Evolutionary conservation across 2,329 filamentous ascomycete species (phyloP), one percentile per base, ranked within the genome.

Genomic region (Colletotrichum camelliae): DNA sequence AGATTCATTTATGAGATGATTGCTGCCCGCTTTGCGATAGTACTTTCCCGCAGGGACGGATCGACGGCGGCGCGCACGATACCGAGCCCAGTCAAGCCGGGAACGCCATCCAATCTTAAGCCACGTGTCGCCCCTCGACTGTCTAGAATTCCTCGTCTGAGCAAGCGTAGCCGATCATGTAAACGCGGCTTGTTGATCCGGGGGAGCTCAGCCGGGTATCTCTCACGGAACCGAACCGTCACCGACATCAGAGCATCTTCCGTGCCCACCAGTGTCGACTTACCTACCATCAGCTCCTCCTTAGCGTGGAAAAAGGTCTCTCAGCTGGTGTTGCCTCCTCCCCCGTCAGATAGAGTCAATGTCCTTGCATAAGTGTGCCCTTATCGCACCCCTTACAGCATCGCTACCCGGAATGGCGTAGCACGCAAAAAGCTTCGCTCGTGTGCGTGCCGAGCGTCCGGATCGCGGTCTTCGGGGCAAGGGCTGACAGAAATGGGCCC

Each of bases 61-160:
- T 64, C 62, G 69, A 62, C 70, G 39, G 29, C 39, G 48, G 37
- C 55, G 61, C 61, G 62, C 55, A 48, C 72, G 64, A 70, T 73
- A 48, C 65, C 58, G 43, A 68, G 62, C 57, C 33, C 33, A 21
- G 33, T 37, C 15, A 24, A 58, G 57, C 73, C 64, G 43, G 43
- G 57, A 29, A 64, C 66, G 70, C 58, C 70, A 75, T 74, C 73
- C 64, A 61, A 68, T 75, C 33, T 75, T 27, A 21, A 35, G 64
- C 68, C 64, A 73, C 15, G 39, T 75, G 70, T 65, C 69, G 61
- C 72, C 29, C 21, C 15, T 29, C 31, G n/a, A 31, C n/a, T 24
- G 33, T 29, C 43, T 52, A 39, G 52, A 16, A 37, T 9, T 37
- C 24, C 9, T 21, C 16, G 37, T 69, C 52, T 43, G 35, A 43